Evolutionary conservation across 306 rosid genomes (phyloP).

Genomic region (Inga laurina): DNA sequence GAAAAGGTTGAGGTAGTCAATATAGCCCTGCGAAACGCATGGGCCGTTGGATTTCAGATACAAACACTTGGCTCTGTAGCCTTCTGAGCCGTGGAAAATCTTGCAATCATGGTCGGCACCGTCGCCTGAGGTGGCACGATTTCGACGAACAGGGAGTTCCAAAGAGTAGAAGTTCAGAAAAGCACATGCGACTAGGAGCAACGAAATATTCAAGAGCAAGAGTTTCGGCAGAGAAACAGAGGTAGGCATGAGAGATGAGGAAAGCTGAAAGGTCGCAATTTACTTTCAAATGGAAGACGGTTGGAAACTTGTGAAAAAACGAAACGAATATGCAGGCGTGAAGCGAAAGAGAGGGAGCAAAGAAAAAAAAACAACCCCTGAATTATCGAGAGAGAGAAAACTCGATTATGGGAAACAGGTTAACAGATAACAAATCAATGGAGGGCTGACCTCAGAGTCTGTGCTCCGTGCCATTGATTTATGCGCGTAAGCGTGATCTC

Average conservation of each 20-base stretch:
- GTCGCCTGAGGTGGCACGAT: neutral
- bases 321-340: slow-evolving; percentile 12
- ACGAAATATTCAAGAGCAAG: slow-evolving; percentile 50
- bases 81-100: slow-evolving; percentile 28
- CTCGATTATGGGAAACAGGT: neutral
- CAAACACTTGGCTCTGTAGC: slow-evolving; percentile 39
- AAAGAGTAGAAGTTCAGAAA: slow-evolving; percentile 36
- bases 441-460: neutral
- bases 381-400: neutral
- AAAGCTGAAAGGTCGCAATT: slow-evolving; percentile 7
- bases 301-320: slow-evolving; percentile 26
- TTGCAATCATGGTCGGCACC: slow-evolving; percentile 35
- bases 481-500: neutral
- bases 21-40: slow-evolving; percentile 45
- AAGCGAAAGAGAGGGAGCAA: neutral
- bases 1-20: slow-evolving; percentile 46
- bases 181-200: slow-evolving; percentile 36
- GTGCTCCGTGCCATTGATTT: neutral
- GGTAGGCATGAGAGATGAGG: slow-evolving; percentile 20
- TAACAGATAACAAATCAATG: neutral
- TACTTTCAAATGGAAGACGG: neutral
- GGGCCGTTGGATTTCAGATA: slow-evolving; percentile 40
- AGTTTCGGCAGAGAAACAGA: slow-evolving; percentile 14
- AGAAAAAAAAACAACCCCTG: neutral
- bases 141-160: slow-evolving; percentile 27